phyloP scores from a whole-genome alignment of 129 eudicot species.

The Solidago caesia region DNA sequence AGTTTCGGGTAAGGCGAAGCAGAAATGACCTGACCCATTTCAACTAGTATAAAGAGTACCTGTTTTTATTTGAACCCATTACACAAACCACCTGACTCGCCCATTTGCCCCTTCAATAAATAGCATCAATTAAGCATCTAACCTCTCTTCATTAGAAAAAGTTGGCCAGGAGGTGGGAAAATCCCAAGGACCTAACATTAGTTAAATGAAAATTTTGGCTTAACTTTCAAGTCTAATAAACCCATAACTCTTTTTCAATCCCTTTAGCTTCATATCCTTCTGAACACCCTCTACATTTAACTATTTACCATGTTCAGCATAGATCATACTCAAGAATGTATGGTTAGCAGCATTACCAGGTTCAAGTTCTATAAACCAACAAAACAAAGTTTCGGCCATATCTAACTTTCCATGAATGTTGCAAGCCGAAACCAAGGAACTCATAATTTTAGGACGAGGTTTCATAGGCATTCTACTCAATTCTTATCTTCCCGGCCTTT shows the following conservation, averaged over 20 bases:
- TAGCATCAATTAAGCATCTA: neutral
- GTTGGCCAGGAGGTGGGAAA: neutral
- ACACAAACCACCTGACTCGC: neutral
- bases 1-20: no score
- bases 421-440: no score
- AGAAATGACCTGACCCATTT: no score
- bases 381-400: slow-evolving; percentile 46
- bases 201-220: neutral
- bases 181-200: neutral
- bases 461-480: slow-evolving; percentile 47
- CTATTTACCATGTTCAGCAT: slow-evolving; percentile 74
- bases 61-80: neutral
- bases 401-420: slow-evolving; percentile 66
- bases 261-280: slow-evolving; percentile 44
- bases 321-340: slow-evolving; percentile 53
- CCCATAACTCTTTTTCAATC: slow-evolving; percentile 50
- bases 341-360: slow-evolving; percentile 57
- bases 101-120: neutral
- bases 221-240: slow-evolving; percentile 57
- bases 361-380: slow-evolving; percentile 44
- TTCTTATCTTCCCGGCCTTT: slow-evolving; percentile 55
- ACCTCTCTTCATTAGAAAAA: neutral
- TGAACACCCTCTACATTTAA: slow-evolving; percentile 48
- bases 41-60: no score
- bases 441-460: no score